Evolutionary conservation across 345 rosid species (phyloP).

Genomic region (Citrus mangshanensis): DNA sequence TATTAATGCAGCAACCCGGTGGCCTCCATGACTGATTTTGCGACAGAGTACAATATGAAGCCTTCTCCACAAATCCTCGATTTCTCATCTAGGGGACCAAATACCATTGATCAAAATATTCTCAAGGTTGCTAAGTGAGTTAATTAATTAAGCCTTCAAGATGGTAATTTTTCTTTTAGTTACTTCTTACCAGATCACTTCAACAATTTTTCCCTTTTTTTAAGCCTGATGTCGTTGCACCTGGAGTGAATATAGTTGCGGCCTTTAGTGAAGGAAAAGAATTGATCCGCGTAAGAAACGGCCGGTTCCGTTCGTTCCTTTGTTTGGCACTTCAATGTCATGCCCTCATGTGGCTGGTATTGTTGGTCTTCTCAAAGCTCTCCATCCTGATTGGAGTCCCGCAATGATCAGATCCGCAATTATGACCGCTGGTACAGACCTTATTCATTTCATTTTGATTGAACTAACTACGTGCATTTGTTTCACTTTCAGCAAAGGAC

Average conservation of each 20-base stretch:
- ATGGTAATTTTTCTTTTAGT: not conserved
- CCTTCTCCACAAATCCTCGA: constrained; percentile 29
- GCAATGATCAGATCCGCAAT: constrained; percentile 48
- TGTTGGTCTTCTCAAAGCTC: constrained; percentile 44
- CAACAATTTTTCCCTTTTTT: not conserved
- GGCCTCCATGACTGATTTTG: constrained; percentile 18
- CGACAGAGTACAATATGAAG: constrained; percentile 1
- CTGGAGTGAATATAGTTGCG: constrained; percentile 47
- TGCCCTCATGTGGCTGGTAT: constrained; percentile 54
- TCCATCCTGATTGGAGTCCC: constrained; percentile 49
- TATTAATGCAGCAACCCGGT: constrained; percentile 25
- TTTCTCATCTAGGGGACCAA: constrained; percentile 44
- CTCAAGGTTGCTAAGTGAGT: constrained; percentile 30
- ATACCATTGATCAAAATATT: constrained; percentile 27
- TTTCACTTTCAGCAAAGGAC: constrained; percentile 24
- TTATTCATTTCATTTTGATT: no score
- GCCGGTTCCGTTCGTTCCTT: constrained; percentile 13
- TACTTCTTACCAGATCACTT: not conserved
- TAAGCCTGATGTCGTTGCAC: constrained; percentile 63
- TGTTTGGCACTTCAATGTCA: constrained; percentile 57
- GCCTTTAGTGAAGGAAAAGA: constrained; percentile 27
- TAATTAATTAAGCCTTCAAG: not conserved
- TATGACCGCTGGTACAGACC: constrained; percentile 40
- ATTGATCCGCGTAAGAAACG: constrained; percentile 32
- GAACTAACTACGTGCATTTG: no score